Evolutionary conservation across 31 red algal species (phyloP).

Genomic region (Bonnemaisonia californica): DNA sequence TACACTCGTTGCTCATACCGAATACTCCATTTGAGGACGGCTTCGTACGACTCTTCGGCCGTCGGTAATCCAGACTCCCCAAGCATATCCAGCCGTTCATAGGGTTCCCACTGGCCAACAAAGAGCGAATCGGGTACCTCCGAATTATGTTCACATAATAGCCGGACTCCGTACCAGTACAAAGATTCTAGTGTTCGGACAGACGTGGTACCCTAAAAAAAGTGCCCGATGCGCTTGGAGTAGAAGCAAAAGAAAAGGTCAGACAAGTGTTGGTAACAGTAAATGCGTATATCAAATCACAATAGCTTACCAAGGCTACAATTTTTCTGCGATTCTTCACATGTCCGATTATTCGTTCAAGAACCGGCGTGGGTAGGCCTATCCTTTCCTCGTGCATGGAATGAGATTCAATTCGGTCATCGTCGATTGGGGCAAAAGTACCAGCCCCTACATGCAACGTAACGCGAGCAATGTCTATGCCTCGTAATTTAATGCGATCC

Average conservation of each 20-base stretch:
- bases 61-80: slow-evolving; percentile 30
- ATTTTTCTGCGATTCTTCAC: slow-evolving; percentile 37
- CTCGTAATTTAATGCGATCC: slow-evolving; percentile 22
- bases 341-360: slow-evolving; percentile 43
- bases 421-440: slow-evolving; percentile 83
- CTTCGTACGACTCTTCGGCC: slow-evolving; percentile 47
- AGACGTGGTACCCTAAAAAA: slow-evolving; percentile 96
- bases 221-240: no score
- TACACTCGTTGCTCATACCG: slow-evolving; percentile 16
- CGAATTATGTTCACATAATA: slow-evolving; percentile 22
- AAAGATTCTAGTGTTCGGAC: slow-evolving; percentile 91
- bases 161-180: slow-evolving; percentile 92
- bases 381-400: slow-evolving; percentile 90
- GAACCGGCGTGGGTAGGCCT: slow-evolving; percentile 23
- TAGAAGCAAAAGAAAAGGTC: no score
- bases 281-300: no score
- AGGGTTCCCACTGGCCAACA: slow-evolving; percentile 91
- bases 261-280: no score
- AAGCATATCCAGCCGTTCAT: slow-evolving; percentile 48
- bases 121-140: not conserved
- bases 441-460: slow-evolving; percentile 94
- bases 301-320: slow-evolving; percentile 79
- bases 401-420: slow-evolving; percentile 60
- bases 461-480: slow-evolving; percentile 54
- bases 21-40: slow-evolving; percentile 59